Evolutionary conservation across 345 rosid genomes (phyloP), one percentile per base, ranked within the genome.

Genomic region (Hevea brasiliensis): DNA sequence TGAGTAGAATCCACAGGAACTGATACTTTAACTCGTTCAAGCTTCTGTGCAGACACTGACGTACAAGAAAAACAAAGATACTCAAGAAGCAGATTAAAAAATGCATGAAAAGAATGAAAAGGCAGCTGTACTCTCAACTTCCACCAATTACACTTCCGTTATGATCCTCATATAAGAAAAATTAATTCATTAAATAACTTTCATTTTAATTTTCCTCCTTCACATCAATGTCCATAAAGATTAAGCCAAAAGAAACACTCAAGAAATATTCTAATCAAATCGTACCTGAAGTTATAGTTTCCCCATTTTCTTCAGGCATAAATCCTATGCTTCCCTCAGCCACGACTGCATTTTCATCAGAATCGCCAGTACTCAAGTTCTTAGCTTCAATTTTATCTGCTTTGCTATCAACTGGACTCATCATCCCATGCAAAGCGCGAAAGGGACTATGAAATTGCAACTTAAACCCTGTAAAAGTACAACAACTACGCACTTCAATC

Each of bases 1-100:
- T 94, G 97, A 61, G 89, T 76, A 56, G 90, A 81, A 85, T 94
- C 96, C 79, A 84, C 79, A 10, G 77, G 68, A 75, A 85, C 81
- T 44, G 83, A 74, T 51, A 80, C 58, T 15, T 77, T 61, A 77
- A 87, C 79, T 66, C 69, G 72, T 61, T 83, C 59, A 66, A 57
- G 71, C 65, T 53, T 66, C 59, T 67, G 45, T 2, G 50, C 6
- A 32, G 61, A 40, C 12, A 53, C 8, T 23, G 14, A 68, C 60
- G 7, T 4, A 58, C 14, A 60, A 48, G 71, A 2, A 65, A 68
- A 10, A 71, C 6, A 54, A 1, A 18, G 60, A 11, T 23, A 61
- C 44, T 72, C 6, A 64, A 54, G 24, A 44, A 13, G 26, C 14
- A 40, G 10, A 50, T n/a, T n/a, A n/a, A n/a, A n/a, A n/a, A n/a